These are phyloP conservation scores for Neofusicoccum laricinum DNA, from an alignment of 2,329 filamentous ascomycete genomes.

Conservation along the genomic window DNA sequence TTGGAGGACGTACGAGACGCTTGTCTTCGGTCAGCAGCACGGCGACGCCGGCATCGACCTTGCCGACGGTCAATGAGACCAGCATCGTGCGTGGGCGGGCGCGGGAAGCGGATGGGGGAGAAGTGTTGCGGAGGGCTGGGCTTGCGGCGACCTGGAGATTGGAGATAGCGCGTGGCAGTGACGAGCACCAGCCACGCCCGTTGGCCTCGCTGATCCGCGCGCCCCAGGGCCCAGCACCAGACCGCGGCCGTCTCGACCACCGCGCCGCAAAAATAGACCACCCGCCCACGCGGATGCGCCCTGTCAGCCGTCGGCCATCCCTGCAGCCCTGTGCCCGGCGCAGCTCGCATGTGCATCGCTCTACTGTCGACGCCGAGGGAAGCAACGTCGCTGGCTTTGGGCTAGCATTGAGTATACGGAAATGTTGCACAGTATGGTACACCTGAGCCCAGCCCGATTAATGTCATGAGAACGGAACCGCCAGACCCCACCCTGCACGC, in stretches of 20 bases:
- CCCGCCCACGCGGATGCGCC: background rate
- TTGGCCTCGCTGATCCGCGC: background rate
- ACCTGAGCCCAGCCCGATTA: slow-evolving; percentile 12
- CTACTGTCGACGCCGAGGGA: background rate
- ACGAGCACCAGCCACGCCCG: slow-evolving; percentile 2
- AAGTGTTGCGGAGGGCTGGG: slow-evolving; percentile 10
- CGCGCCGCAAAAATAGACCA: background rate
- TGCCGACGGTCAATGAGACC: slow-evolving; percentile 96
- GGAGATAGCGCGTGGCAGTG: background rate
- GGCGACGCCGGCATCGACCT: slow-evolving; percentile 97
- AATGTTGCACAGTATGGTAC: slow-evolving; percentile 15
- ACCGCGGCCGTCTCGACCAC: background rate
- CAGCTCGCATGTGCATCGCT: background rate
- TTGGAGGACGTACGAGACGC: slow-evolving; percentile 68
- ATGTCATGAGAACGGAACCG: slow-evolving; percentile 6
- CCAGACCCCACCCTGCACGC: background rate
- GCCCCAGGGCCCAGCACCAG: background rate
- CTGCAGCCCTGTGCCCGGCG: background rate
- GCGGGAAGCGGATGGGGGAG: background rate
- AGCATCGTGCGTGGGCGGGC: slow-evolving; percentile 60
- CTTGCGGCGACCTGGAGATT: slow-evolving; percentile 1
- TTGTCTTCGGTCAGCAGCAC: slow-evolving; percentile 97
- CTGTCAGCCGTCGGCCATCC: background rate
- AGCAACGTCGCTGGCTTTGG: background rate
- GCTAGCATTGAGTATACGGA: slow-evolving; percentile 7